Evolutionary conservation across 2,329 filamentous ascomycete genomes (phyloP).

Genomic region (Phaeosphaeria sp.): DNA sequence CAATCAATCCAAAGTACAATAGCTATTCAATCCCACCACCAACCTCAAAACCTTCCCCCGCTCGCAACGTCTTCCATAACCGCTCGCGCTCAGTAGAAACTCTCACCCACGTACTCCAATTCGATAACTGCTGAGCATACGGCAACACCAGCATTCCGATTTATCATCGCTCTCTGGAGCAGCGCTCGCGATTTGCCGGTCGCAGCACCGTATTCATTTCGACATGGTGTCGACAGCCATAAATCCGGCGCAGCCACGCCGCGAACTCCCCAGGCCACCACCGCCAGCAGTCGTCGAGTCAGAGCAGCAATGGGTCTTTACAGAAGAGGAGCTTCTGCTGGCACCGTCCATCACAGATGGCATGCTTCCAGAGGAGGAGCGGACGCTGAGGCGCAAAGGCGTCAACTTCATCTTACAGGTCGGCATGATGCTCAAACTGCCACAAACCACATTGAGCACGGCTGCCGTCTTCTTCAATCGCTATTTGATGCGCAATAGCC

Average conservation of each 20-base stretch:
- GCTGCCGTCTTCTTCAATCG: slow-evolving; percentile 95
- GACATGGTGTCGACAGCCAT: slow-evolving; percentile 40
- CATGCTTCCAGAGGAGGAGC: slow-evolving; percentile 77
- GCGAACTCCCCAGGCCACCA: slow-evolving; percentile 45
- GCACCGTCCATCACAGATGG: slow-evolving; percentile 87
- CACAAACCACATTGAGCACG: slow-evolving; percentile 89
- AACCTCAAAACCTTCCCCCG: not conserved
- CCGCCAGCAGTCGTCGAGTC: slow-evolving; percentile 59
- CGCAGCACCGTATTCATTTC: slow-evolving; percentile 1
- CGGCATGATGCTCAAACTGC: slow-evolving; percentile 88
- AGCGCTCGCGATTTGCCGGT: not conserved
- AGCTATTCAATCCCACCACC: not conserved
- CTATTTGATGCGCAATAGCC: slow-evolving; percentile 89
- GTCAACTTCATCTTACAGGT: slow-evolving; percentile 97
- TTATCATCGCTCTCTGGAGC: not conserved
- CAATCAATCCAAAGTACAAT: not conserved
- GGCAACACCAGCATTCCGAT: not conserved
- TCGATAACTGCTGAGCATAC: not conserved
- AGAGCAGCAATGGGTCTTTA: slow-evolving; percentile 87
- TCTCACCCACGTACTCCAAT: not conserved
- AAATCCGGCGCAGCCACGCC: slow-evolving; percentile 25
- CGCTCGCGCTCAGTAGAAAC: not conserved
- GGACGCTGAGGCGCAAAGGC: slow-evolving; percentile 83
- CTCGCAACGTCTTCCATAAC: not conserved
- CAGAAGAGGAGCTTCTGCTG: slow-evolving; percentile 78